These are phyloP conservation scores for Candida buenavistaensis DNA, from an alignment of 1,139 yeast species.

Conservation along the genomic window DNA sequence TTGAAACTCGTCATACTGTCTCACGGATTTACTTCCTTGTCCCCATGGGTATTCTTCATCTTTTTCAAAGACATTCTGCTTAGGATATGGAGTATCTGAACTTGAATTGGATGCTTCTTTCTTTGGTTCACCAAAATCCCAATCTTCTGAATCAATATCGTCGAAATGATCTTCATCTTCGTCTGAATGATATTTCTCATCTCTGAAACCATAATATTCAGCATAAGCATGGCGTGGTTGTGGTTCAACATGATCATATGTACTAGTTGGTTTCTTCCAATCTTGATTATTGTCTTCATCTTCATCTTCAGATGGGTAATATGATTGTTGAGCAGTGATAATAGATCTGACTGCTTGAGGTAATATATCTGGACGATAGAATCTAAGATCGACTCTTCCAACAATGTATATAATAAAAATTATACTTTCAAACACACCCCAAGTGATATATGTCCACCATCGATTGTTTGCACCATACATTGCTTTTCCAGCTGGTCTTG, in stretches of 20 bases:
- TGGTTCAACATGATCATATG: not conserved
- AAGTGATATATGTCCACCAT: constrained; percentile 36
- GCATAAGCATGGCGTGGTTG: not conserved
- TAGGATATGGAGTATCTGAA: constrained; percentile 6
- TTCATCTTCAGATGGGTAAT: constrained; percentile 9
- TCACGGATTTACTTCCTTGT: no score
- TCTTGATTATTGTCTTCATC: constrained; percentile 7
- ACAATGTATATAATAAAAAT: constrained; percentile 37
- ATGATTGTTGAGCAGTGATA: constrained; percentile 45
- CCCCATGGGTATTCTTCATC: no score
- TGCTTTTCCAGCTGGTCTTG: no score
- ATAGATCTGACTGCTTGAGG: constrained; percentile 38
- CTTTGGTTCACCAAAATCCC: constrained; percentile 12
- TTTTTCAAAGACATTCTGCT: not conserved
- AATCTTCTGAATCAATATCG: constrained; percentile 15
- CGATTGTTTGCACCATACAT: no score
- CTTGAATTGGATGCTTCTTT: constrained; percentile 5
- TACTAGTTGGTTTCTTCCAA: not conserved
- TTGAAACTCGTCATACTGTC: no score
- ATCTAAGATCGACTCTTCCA: constrained; percentile 49
- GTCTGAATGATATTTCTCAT: not conserved
- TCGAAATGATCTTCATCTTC: constrained; percentile 12
- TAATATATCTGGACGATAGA: constrained; percentile 47
- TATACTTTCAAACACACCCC: constrained; percentile 43
- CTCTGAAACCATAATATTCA: not conserved